These are phyloP conservation scores for Rosa hybrid DNA, from an alignment of 331 rosid species.

Conservation along the genomic window DNA sequence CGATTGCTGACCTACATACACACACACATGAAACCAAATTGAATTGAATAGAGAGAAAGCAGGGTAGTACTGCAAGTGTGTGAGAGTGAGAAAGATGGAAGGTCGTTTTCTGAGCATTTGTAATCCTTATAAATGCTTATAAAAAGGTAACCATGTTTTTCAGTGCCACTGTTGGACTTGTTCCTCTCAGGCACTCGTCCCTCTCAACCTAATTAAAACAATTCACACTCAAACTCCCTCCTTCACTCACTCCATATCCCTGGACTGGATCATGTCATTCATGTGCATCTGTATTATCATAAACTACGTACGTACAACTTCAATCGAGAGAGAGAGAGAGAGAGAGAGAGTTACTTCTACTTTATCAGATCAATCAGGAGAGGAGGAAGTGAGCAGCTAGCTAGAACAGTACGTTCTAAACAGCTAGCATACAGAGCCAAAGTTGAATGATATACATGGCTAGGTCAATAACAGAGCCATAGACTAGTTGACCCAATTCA, in stretches of 20 bases:
- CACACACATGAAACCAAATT: conserved; percentile 13
- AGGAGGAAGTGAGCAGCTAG: background rate
- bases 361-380: background rate
- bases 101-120: conserved; percentile 72
- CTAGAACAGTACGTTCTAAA: no score
- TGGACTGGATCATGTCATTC: background rate
- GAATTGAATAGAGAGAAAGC: conserved; percentile 27
- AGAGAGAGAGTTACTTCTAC: background rate
- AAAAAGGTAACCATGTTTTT: conserved; percentile 67
- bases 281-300: background rate
- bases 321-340: conserved; percentile 8
- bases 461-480: no score
- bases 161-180: conserved; percentile 88
- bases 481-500: background rate
- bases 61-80: conserved; percentile 1
- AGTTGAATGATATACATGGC: no score
- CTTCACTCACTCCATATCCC: background rate
- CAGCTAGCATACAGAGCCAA: background rate
- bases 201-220: conserved; percentile 57
- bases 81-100: conserved; percentile 37
- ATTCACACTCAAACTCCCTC: conserved; percentile 11
- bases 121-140: conserved; percentile 43
- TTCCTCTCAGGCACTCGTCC: conserved; percentile 58
- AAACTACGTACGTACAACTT: conserved; percentile 2
- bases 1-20: conserved; percentile 17